phyloP scores from a whole-genome alignment of 2,329 filamentous ascomycete genomes.

The Ceratocystis albifundus region DNA sequence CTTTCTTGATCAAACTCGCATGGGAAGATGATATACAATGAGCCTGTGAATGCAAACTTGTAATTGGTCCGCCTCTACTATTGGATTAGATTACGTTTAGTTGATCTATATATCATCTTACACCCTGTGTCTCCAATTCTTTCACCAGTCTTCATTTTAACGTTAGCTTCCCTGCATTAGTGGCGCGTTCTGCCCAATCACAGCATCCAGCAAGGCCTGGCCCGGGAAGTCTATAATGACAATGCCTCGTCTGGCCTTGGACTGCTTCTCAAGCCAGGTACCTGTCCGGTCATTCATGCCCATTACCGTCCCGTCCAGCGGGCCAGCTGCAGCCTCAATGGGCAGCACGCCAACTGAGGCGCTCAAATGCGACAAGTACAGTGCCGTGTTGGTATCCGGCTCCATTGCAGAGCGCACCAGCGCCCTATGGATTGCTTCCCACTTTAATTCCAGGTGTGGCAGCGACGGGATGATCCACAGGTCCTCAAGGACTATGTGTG shows the following conservation, averaged over 20 bases:
- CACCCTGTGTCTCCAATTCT: neutral
- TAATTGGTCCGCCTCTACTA: neutral
- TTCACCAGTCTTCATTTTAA: neutral
- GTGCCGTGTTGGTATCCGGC: conserved; percentile 31
- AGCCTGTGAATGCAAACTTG: neutral
- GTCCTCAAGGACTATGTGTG: conserved; percentile 39
- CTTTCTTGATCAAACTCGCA: neutral
- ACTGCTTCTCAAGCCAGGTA: conserved; percentile 32
- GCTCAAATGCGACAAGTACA: conserved; percentile 39
- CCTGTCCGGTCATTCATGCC: conserved; percentile 43
- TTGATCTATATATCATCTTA: neutral
- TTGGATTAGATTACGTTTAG: neutral
- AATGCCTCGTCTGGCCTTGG: conserved; percentile 33
- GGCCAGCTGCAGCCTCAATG: conserved; percentile 40
- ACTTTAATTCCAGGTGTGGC: conserved; percentile 37
- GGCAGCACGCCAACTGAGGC: conserved; percentile 40
- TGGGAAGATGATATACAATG: neutral
- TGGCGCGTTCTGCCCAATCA: conserved; percentile 34
- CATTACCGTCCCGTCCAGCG: conserved; percentile 33
- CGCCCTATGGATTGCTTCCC: conserved; percentile 35
- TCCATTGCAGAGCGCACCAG: conserved; percentile 32
- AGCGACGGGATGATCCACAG: conserved; percentile 36
- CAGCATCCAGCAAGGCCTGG: conserved; percentile 33
- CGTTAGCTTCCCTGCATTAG: conserved; percentile 19
- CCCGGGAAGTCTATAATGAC: conserved; percentile 42